Conservation (phyloP, 306 rosid species). For the Cucumis cinereus region DNA sequence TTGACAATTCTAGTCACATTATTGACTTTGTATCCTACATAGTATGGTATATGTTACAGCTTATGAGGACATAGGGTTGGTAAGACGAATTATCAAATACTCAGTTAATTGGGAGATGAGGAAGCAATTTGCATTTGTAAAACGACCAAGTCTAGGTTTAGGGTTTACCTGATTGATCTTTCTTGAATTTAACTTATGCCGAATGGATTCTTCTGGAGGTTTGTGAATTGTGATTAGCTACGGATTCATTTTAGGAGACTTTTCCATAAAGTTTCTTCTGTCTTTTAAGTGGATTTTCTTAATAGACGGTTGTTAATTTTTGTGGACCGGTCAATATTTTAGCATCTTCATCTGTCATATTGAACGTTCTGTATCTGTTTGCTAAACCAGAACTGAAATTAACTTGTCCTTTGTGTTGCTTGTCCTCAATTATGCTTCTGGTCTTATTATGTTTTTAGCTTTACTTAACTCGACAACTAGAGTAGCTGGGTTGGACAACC, state of each 20-base stretch:
- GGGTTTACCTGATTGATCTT: neutral
- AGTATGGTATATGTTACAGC: neutral
- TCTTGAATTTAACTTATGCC: neutral
- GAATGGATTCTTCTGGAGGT: neutral
- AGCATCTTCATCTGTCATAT: neutral
- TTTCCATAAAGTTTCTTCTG: neutral
- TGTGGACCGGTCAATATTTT: neutral
- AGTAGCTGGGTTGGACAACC: slow-evolving; percentile 62
- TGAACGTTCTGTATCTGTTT: neutral
- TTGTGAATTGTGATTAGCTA: neutral
- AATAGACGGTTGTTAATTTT: neutral
- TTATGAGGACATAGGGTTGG: neutral
- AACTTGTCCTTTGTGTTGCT: neutral
- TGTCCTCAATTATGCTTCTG: neutral
- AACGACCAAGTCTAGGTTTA: neutral
- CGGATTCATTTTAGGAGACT: neutral
- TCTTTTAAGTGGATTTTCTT: neutral
- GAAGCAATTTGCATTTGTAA: neutral
- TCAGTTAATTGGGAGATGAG: neutral
- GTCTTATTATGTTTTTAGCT: slow-evolving; percentile 3
- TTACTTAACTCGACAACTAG: slow-evolving; percentile 42
- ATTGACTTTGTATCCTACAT: slow-evolving; percentile 81
- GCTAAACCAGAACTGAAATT: neutral
- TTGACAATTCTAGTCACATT: slow-evolving; percentile 70
- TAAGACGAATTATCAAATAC: neutral